Evolutionary conservation across 2,329 filamentous ascomycete species (phyloP), one percentile per base, ranked within the genome.

Genomic region (Cladobotryum mycophilum): DNA sequence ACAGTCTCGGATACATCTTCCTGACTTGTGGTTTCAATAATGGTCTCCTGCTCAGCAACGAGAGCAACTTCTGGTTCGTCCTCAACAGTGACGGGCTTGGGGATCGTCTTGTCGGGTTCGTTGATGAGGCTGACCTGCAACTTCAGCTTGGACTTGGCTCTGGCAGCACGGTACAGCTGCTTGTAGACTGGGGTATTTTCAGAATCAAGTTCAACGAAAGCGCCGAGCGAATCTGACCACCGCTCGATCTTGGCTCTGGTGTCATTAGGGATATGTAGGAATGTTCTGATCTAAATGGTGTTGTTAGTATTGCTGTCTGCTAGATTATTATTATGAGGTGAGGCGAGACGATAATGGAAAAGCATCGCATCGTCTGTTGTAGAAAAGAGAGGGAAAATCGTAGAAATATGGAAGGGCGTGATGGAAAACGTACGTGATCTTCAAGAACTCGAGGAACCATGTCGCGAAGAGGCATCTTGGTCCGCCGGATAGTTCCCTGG

Each of bases 91-190:
- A 76, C 73, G 12, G 72, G 66, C 60, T 71, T 67, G 15, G 71
- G 69, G 5, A 56, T 55, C 11, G 59, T 55, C 53, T 60, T 69
- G 7, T 63, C 56, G 14, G 66, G 57, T 53, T 63, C 56, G 38
- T 67, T 60, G 47, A 70, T 65, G 34, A 78, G 62, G 14, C 81
- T 85, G 36, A 88, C 85, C 58, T 84, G 88, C 53, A 99, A 81
- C 70, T 93, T 91, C 60, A 99, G 84, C 84, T 97, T 99, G 58
- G 91, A 84, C 79, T 99, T 99, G 36, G 93, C 93, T 76, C 96
- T 99, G 57, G 93, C 93, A 58, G 93, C 93, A 62, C 93, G 86
- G 67, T 93, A 92, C 40, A 99, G 85, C 67, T 96, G 93, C 76
- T 96, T 97, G 78, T 96, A 99, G 63, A 95, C 88, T 42, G 88